Evolutionary conservation across 345 rosid species (phyloP).

Genomic region (Salix caprea): DNA sequence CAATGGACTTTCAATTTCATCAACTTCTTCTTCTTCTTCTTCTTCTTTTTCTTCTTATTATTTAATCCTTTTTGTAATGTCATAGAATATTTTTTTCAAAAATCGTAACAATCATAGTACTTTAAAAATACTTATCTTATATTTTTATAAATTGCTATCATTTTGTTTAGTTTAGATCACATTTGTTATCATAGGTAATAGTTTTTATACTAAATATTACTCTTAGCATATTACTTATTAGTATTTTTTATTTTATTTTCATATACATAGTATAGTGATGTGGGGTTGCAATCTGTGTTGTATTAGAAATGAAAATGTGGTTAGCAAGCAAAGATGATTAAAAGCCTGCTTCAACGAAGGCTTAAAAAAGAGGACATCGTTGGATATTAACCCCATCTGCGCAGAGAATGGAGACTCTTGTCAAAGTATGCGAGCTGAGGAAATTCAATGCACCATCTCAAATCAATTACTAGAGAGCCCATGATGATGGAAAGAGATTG

Average conservation of each 20-base stretch:
- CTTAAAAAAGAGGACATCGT: neutral
- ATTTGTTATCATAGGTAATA: neutral
- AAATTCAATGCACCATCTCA: neutral
- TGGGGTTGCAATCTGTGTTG: too few species aligned
- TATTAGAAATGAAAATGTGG: too few species aligned
- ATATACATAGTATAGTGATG: too few species aligned
- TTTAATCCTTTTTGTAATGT: too few species aligned
- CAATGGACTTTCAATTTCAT: too few species aligned
- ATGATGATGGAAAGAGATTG: neutral
- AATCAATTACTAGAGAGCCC: neutral
- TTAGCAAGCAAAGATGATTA: constrained; percentile 16
- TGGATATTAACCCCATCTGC: neutral
- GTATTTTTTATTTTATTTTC: too few species aligned
- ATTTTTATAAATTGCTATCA: neutral
- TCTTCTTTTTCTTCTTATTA: too few species aligned
- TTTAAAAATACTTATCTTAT: too few species aligned
- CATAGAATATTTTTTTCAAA: too few species aligned
- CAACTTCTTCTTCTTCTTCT: too few species aligned
- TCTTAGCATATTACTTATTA: neutral
- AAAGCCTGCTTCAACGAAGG: neutral
- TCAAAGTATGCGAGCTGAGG: constrained; percentile 15
- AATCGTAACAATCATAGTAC: too few species aligned
- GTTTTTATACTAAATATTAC: neutral
- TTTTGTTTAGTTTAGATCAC: neutral
- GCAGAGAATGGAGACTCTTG: neutral